Evolutionary conservation across 2,329 filamentous ascomycete species (phyloP), one percentile per base, ranked within the genome.

Genomic region (Keithomyces neogunnii): DNA sequence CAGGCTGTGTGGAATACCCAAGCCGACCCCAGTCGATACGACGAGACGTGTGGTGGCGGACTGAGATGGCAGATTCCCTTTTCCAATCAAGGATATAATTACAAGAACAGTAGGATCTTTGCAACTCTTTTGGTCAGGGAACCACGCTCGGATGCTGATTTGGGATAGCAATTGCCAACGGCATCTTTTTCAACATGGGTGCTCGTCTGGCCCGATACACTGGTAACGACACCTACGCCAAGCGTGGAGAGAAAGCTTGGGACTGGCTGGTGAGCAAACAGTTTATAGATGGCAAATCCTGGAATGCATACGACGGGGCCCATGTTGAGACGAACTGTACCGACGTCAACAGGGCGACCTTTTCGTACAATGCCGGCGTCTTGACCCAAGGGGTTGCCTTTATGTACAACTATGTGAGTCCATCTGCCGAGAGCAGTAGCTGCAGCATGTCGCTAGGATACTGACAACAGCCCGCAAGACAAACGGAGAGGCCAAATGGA

Each of bases 51-150:
- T 60, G 73, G 74, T 28, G 87, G 87, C 56, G 88, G 87, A 8
- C 62, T 91, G 58, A 75, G 86, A 59, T 89, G 86, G 86, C 88
- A 93, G 70, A 86, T 92, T 53, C 88, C 83, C 51, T 72, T 79
- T 1, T 84, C 85, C 57, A 89, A 91, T 62, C 76, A 73, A 32
- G 88, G 88, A 29, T 93, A 88, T 65, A 77, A 84, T 61, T 90
- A 91, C 73, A 93, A 84, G 66, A 84, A 84, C 62, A 76, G 73
- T 75, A 64, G 33, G 68, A 19, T 64, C n/a, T 31, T 32, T 4
- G 31, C 5, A 11, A 2, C 11, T 7, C 2, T 5, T 13, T 28
- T 2, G 2, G 31, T 7, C 4, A 30, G 29, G 42, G 19, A 9
- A 10, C 9, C 19, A 13, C 36, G 11, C 32, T n/a, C 3, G 39